Percentiles rank a stretch among this genome's conserved stretches.
These are phyloP conservation scores for Seminavis robusta DNA, from an alignment of 108 stramenopile genomes.

Conservation along the genomic window DNA sequence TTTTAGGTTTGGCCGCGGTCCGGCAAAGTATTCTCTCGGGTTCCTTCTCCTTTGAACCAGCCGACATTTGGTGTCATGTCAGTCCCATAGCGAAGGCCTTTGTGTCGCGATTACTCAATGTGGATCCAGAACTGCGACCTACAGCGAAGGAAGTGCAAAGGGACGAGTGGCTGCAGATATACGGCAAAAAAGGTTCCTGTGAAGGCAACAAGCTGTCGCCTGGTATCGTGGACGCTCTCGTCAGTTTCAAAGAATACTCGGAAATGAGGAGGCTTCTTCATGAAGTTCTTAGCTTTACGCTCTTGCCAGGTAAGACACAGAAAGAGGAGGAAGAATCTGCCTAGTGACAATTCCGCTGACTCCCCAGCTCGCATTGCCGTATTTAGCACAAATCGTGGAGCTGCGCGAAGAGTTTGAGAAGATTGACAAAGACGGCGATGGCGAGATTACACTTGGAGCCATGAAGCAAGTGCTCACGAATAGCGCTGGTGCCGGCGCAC, in stretches of 20 bases:
- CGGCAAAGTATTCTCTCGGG: slow-evolving; percentile 54
- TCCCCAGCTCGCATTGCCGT: too few relatives aligned
- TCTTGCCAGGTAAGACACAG: too few relatives aligned
- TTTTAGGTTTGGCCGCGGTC: too few relatives aligned
- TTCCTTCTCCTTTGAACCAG: slow-evolving; percentile 59
- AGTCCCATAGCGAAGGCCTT: slow-evolving; percentile 66
- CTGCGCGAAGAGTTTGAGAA: slow-evolving; percentile 76
- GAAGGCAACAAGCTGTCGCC: slow-evolving; percentile 48
- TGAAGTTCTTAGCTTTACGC: slow-evolving; percentile 80
- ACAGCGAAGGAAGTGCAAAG: slow-evolving; percentile 63
- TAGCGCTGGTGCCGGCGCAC: slow-evolving; percentile 53
- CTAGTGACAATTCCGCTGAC: too few relatives aligned
- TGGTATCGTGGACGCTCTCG: slow-evolving; percentile 54
- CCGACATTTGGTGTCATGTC: slow-evolving; percentile 69
- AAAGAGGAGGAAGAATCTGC: too few relatives aligned
- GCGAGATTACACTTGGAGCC: slow-evolving; percentile 63
- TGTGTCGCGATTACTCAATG: slow-evolving; percentile 53
- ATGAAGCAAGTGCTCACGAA: slow-evolving; percentile 60
- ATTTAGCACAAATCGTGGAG: slow-evolving; percentile 71
- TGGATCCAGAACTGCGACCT: slow-evolving; percentile 62
- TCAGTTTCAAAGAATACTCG: slow-evolving; percentile 74
- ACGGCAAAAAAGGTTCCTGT: slow-evolving; percentile 25
- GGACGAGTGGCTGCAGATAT: slow-evolving; percentile 63
- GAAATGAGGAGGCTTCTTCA: slow-evolving; percentile 77
- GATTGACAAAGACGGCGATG: slow-evolving; percentile 71